phyloP scores from a whole-genome alignment of 768 basidiomycete genomes.

The Boletales sp. region DNA sequence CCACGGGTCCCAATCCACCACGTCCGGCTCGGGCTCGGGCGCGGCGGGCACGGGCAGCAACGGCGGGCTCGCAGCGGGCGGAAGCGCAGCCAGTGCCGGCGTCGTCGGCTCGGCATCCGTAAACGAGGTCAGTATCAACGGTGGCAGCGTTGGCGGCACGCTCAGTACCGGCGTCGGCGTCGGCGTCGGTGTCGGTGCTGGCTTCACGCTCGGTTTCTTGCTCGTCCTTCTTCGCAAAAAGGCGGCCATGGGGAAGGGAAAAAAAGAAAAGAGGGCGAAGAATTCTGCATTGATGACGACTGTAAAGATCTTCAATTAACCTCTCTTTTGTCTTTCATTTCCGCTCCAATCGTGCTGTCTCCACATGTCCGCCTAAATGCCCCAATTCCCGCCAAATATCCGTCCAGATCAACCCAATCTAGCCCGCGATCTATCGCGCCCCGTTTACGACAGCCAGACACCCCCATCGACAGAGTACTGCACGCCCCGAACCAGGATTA shows the following conservation, averaged over 20 bases:
- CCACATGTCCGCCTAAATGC: conserved; percentile 14
- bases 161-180: no score
- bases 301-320: conserved; percentile 21
- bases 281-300: no score
- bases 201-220: not conserved
- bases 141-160: conserved; percentile 31
- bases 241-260: conserved; percentile 40
- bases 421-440: conserved; percentile 20
- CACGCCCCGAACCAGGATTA: no score
- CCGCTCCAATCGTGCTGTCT: not conserved
- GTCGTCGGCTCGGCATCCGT: conserved; percentile 22
- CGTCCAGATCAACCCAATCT: no score
- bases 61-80: conserved; percentile 17
- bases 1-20: no score
- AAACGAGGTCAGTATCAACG: conserved; percentile 39
- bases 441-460: conserved; percentile 1
- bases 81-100: not conserved
- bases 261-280: not conserved
- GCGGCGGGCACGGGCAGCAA: not conserved
- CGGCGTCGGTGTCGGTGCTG: conserved; percentile 11
- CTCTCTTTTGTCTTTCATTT: conserved; percentile 7
- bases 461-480: conserved; percentile 13
- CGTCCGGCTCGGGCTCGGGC: not conserved
- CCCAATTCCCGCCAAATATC: conserved; percentile 7
- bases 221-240: conserved; percentile 51